phyloP scores from a whole-genome alignment of 1,284 basidiomycete genomes.

The Agaricales sp. region DNA sequence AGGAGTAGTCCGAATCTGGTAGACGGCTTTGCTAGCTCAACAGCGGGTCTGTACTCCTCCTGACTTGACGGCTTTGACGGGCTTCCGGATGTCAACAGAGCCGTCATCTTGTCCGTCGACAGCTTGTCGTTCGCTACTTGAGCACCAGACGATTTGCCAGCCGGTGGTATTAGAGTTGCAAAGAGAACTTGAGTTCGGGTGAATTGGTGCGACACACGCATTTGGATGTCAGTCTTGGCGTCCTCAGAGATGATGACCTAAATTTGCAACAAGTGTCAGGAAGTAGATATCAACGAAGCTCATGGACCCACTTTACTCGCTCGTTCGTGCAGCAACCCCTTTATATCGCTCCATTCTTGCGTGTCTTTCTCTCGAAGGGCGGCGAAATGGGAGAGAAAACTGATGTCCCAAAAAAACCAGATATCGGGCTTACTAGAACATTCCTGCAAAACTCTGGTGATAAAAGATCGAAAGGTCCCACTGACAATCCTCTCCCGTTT shows the following conservation, averaged over 20 bases:
- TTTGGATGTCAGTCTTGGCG: conserved; percentile 7
- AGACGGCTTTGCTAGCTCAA: conserved; percentile 44
- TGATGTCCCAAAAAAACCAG: neutral
- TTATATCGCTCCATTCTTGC: neutral
- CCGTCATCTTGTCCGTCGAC: conserved; percentile 22
- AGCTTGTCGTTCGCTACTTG: conserved; percentile 5
- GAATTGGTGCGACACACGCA: conserved; percentile 15
- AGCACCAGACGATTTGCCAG: neutral
- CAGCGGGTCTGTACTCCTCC: conserved; percentile 34
- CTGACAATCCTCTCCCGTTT: conserved; percentile 25
- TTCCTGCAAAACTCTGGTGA: conserved; percentile 22
- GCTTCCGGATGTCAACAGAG: neutral
- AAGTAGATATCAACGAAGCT: neutral
- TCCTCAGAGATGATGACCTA: neutral
- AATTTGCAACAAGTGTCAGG: neutral
- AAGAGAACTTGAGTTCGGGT: conserved; percentile 36
- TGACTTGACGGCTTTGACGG: conserved; percentile 12
- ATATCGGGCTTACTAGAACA: neutral
- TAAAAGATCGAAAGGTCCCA: conserved; percentile 30
- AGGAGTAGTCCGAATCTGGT: conserved; percentile 39
- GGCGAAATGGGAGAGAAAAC: neutral
- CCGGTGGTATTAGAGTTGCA: conserved; percentile 30
- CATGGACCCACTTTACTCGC: neutral
- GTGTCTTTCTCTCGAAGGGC: neutral
- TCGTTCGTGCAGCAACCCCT: neutral